Conservation (phyloP, 257 asterid genomes). For the Gentiana macrophylla region DNA sequence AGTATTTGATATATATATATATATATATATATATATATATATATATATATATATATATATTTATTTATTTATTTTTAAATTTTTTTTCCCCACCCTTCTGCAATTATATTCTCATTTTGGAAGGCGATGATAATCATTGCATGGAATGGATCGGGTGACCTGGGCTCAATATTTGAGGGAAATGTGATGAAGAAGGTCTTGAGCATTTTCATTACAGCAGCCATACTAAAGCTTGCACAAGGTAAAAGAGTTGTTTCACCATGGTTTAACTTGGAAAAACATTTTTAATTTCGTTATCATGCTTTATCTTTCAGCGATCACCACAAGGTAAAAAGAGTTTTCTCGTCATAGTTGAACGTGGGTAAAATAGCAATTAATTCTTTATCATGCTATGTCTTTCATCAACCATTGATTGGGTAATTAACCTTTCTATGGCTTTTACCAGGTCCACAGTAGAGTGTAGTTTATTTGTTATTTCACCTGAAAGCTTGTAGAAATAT, state of each 20-base stretch:
- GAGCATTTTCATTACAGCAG: conserved; percentile 91
- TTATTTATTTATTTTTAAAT: too few species aligned
- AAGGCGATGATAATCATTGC: conserved; percentile 94
- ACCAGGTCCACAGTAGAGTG: too few species aligned
- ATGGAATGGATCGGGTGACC: conserved; percentile 74
- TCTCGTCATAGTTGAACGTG: too few species aligned
- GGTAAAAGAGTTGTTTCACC: conserved; percentile 31
- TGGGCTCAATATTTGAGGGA: conserved; percentile 44
- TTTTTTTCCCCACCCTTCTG: neutral
- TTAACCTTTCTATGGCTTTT: too few species aligned
- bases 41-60: too few species aligned
- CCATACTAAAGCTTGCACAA: conserved; percentile 71
- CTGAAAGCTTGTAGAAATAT: too few species aligned
- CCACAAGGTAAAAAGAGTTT: neutral
- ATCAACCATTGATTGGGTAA: too few species aligned
- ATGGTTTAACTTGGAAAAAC: conserved; percentile 8
- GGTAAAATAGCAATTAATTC: too few species aligned
- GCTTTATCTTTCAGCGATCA: too few species aligned
- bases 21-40: too few species aligned
- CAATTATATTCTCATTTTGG: conserved; percentile 8
- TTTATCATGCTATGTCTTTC: too few species aligned
- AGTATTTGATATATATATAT: neutral
- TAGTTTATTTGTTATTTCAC: too few species aligned
- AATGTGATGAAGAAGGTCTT: conserved; percentile 74
- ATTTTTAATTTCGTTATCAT: neutral